Evolutionary conservation across 345 rosid genomes (phyloP).

Genomic region (Gossypium bickii): DNA sequence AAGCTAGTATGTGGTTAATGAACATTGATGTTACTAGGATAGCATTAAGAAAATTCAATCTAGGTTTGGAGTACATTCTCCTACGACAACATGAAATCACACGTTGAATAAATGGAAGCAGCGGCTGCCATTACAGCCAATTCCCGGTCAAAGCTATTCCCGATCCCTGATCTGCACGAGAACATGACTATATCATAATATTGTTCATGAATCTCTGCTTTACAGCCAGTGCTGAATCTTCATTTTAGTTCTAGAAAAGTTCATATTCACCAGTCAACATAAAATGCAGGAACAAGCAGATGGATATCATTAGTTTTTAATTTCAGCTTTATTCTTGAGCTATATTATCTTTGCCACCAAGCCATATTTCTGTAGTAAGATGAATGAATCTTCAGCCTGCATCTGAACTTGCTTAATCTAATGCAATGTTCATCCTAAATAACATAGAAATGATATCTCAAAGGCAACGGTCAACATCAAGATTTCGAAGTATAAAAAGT

Average conservation of each 20-base stretch:
- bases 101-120: conserved; percentile 92
- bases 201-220: background rate
- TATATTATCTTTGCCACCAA: background rate
- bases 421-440: background rate
- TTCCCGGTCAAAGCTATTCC: conserved; percentile 36
- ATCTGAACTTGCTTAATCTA: background rate
- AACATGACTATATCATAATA: background rate
- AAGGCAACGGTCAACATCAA: too few relatives aligned
- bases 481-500: background rate
- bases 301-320: background rate
- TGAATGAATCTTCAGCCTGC: background rate
- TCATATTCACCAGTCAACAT: background rate
- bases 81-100: conserved; percentile 62
- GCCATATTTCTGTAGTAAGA: background rate
- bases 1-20: background rate
- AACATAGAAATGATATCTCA: background rate
- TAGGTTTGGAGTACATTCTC: conserved; percentile 35
- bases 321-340: background rate
- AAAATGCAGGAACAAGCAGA: background rate
- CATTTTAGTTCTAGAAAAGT: background rate
- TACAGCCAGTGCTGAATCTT: conserved; percentile 2
- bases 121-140: conserved; percentile 90
- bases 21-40: background rate
- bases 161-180: background rate
- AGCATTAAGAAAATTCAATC: background rate